phyloP scores from a whole-genome alignment of 495 filamentous ascomycete species.

The Hypoxylon fragiforme region DNA sequence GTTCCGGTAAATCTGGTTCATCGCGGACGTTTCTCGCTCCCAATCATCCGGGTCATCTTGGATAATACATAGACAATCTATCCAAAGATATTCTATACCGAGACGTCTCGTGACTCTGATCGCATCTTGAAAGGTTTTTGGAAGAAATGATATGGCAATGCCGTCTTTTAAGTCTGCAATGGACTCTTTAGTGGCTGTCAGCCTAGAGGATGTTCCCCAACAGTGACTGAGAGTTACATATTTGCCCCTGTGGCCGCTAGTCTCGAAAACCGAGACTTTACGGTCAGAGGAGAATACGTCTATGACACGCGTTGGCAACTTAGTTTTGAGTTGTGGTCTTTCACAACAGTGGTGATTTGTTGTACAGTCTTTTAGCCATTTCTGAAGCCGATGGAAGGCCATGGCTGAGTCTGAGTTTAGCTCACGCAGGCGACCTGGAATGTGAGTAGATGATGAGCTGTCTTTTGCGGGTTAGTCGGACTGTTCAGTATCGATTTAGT shows the following conservation, averaged over 20 bases:
- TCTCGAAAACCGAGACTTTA: slow-evolving; percentile 5
- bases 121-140: slow-evolving; percentile 24
- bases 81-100: slow-evolving; percentile 40
- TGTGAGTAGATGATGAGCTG: slow-evolving; percentile 2
- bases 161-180: slow-evolving; percentile 10
- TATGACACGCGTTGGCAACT: slow-evolving; percentile 13
- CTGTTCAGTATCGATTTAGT: neutral
- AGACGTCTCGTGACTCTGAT: slow-evolving; percentile 20
- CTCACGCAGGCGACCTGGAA: slow-evolving; percentile 17
- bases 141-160: slow-evolving; percentile 20
- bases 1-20: slow-evolving; percentile 37
- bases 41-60: slow-evolving; percentile 40
- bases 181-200: slow-evolving; percentile 16
- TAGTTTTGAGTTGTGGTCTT: slow-evolving; percentile 1
- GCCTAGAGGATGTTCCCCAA: slow-evolving; percentile 18
- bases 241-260: slow-evolving; percentile 6
- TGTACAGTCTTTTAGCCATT: slow-evolving; percentile 15
- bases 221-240: slow-evolving; percentile 22
- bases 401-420: slow-evolving; percentile 10
- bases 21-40: slow-evolving; percentile 32
- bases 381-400: slow-evolving; percentile 10
- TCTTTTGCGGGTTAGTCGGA: slow-evolving; percentile 1
- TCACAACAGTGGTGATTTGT: slow-evolving; percentile 11
- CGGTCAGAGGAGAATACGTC: slow-evolving; percentile 10
- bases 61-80: slow-evolving; percentile 44